These are phyloP conservation scores for Candida sojae DNA, from an alignment of 1,139 yeast genomes.

Conservation along the genomic window DNA sequence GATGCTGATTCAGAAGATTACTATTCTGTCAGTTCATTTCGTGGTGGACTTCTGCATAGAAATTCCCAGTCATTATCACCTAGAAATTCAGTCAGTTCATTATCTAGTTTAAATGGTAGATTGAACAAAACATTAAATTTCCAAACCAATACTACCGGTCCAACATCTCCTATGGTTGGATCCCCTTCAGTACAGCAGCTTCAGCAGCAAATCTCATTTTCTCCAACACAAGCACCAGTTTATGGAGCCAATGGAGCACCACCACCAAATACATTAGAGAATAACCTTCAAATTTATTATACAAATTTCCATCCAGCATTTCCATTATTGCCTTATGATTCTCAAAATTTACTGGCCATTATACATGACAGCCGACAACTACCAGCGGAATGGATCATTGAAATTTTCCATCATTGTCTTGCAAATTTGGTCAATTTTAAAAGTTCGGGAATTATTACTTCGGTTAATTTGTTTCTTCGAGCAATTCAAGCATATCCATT, in stretches of 20 bases:
- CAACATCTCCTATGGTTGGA: conserved; percentile 13
- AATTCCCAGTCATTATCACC: conserved; percentile 42
- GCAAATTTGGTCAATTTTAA: conserved; percentile 48
- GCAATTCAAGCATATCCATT: conserved; percentile 49
- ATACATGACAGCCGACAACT: conserved; percentile 23
- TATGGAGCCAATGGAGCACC: conserved; percentile 4
- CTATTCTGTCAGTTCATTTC: conserved; percentile 32
- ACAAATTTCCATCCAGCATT: conserved; percentile 53
- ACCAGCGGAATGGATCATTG: conserved; percentile 35
- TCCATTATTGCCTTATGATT: conserved; percentile 59
- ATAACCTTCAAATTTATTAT: conserved; percentile 45
- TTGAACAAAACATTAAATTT: conserved; percentile 27
- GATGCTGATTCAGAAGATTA: conserved; percentile 44
- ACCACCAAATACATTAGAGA: conserved; percentile 17
- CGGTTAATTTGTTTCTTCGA: conserved; percentile 40
- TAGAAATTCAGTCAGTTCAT: conserved; percentile 44
- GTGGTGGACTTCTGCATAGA: conserved; percentile 28
- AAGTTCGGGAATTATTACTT: conserved; percentile 26
- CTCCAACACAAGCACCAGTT: conserved; percentile 7
- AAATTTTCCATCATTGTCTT: conserved; percentile 53
- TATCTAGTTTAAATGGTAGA: conserved; percentile 50
- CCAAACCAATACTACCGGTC: conserved; percentile 11
- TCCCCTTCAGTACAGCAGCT: conserved; percentile 11
- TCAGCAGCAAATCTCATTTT: conserved; percentile 6
- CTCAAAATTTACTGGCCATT: conserved; percentile 22